phyloP scores from a whole-genome alignment of 2,329 filamentous ascomycete species.

The Fusarium illudens region DNA sequence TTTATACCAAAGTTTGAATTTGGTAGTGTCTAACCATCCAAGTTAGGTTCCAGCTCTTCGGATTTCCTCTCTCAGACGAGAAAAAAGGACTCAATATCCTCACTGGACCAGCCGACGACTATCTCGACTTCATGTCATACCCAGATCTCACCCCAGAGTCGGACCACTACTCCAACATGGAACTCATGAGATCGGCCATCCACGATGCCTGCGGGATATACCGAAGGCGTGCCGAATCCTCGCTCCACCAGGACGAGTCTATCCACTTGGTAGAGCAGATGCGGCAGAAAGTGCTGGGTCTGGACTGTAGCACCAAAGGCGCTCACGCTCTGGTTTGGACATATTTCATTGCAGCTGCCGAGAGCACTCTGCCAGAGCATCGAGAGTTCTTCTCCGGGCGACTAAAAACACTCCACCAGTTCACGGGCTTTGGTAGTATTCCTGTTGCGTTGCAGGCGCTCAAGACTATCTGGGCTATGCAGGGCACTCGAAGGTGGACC shows the following conservation, averaged over 20 bases:
- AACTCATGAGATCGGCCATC: conserved; percentile 38
- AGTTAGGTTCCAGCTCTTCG: conserved; percentile 44
- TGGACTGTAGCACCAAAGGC: conserved; percentile 44
- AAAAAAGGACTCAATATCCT: conserved; percentile 40
- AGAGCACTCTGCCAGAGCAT: conserved; percentile 48
- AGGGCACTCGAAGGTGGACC: conserved; percentile 40
- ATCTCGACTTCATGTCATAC: conserved; percentile 43
- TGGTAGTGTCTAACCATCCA: not conserved
- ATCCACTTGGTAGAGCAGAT: conserved; percentile 45
- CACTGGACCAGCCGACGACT: conserved; percentile 28
- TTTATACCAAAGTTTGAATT: fast-evolving
- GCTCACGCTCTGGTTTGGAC: conserved; percentile 52
- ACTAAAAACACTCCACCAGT: conserved; percentile 42
- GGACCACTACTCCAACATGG: conserved; percentile 29
- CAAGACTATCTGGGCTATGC: conserved; percentile 46
- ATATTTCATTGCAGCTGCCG: conserved; percentile 52
- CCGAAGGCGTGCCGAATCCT: conserved; percentile 35
- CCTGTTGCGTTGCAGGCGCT: conserved; percentile 47
- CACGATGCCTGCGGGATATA: conserved; percentile 42
- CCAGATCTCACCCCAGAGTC: conserved; percentile 31
- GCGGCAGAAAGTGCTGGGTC: conserved; percentile 39
- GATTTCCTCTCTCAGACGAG: conserved; percentile 41
- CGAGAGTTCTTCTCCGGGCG: conserved; percentile 47
- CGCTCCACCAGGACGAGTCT: conserved; percentile 31
- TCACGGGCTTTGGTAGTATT: conserved; percentile 51